phyloP scores from a whole-genome alignment of 2,329 filamentous ascomycete species.

The Ophiobolus disseminans region DNA sequence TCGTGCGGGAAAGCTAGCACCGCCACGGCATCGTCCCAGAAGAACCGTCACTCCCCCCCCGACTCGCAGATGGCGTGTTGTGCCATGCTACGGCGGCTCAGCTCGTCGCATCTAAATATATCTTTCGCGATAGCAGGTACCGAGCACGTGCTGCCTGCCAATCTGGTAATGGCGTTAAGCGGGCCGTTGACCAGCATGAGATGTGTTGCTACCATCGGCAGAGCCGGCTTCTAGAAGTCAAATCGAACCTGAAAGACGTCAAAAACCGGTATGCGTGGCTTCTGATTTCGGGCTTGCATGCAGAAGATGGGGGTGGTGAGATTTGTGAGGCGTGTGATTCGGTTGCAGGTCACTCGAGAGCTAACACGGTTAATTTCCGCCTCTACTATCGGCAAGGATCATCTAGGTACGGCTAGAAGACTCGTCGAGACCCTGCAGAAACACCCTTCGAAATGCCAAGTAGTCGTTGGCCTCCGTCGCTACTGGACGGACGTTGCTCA shows the following conservation, averaged over 20 bases:
- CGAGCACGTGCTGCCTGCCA: slow-evolving; percentile 27
- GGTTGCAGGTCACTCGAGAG: slow-evolving; percentile 8
- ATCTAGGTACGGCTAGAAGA: not conserved
- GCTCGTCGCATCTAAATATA: slow-evolving; percentile 16
- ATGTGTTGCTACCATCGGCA: slow-evolving; percentile 24
- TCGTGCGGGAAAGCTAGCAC: slow-evolving; percentile 23
- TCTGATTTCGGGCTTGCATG: slow-evolving; percentile 8
- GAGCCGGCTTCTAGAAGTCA: slow-evolving; percentile 25
- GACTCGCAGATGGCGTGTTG: slow-evolving; percentile 23
- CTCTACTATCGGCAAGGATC: slow-evolving; percentile 1
- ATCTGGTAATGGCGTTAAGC: slow-evolving; percentile 1
- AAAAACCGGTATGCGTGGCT: slow-evolving; percentile 10
- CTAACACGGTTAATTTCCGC: slow-evolving; percentile 9
- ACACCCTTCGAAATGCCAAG: not conserved
- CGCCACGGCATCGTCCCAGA: slow-evolving; percentile 30
- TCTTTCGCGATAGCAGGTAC: slow-evolving; percentile 20
- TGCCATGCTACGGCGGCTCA: slow-evolving; percentile 18
- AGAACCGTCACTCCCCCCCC: slow-evolving; percentile 1
- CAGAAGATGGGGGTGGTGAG: slow-evolving; percentile 3
- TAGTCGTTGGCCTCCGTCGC: not conserved
- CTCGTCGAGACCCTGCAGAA: not conserved
- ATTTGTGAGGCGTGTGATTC: slow-evolving; percentile 13
- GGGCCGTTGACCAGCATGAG: slow-evolving; percentile 15
- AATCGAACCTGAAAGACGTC: slow-evolving; percentile 18
- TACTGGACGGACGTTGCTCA: slow-evolving; percentile 1